These are phyloP conservation scores for Endocalyx cinctus DNA, from an alignment of 2,329 filamentous ascomycete genomes.

Conservation along the genomic window DNA sequence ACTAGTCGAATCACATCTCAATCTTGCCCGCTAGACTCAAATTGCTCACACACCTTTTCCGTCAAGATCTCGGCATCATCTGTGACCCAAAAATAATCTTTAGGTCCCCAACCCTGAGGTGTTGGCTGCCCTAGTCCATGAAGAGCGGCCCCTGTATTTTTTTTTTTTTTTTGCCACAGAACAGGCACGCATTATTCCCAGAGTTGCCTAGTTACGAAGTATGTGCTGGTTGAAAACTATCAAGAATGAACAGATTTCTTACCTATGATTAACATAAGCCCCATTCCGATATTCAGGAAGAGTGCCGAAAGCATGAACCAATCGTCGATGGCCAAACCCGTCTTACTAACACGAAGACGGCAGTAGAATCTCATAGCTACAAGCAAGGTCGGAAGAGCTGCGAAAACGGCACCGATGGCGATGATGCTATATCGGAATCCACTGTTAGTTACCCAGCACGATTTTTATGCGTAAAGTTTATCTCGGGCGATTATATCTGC, in stretches of 20 bases:
- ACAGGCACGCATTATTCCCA: too few species aligned
- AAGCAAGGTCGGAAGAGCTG: conserved; percentile 1
- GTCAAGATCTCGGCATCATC: conserved; percentile 8
- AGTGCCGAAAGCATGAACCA: conserved; percentile 8
- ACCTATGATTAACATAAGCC: conserved; percentile 10
- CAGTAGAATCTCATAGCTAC: conserved; percentile 8
- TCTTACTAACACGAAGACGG: neutral
- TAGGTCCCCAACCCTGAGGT: conserved; percentile 6
- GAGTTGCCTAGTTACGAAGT: neutral
- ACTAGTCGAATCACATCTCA: neutral
- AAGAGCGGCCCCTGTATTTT: conserved; percentile 6
- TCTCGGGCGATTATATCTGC: too few species aligned
- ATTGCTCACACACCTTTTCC: conserved; percentile 11
- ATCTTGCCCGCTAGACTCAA: too few species aligned
- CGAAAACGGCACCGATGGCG: conserved; percentile 9
- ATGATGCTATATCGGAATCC: conserved; percentile 3
- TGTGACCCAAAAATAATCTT: conserved; percentile 8
- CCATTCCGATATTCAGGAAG: conserved; percentile 7
- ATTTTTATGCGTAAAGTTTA: too few species aligned
- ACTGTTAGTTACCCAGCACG: neutral
- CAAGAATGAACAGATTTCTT: neutral
- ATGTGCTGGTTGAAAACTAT: too few species aligned
- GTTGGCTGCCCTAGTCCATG: conserved; percentile 6
- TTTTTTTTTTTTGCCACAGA: too few species aligned
- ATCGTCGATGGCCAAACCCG: conserved; percentile 4